These are phyloP conservation scores for Kuraishia ogatae DNA, from an alignment of 805 yeast species.

Conservation along the genomic window DNA sequence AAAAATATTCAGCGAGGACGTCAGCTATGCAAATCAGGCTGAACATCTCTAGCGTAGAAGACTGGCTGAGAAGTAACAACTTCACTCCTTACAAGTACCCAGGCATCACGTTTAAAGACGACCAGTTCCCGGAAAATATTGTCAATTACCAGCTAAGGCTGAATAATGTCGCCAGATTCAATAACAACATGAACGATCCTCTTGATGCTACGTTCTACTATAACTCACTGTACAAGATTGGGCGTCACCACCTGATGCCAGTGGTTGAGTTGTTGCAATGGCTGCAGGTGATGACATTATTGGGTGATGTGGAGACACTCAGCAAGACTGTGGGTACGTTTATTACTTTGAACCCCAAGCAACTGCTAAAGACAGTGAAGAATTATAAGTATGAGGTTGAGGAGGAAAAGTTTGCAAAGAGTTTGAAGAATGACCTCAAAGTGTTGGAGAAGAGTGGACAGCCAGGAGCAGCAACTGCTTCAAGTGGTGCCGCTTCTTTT, in stretches of 20 bases:
- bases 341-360: conserved; percentile 55
- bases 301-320: conserved; percentile 57
- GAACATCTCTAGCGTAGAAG: conserved; percentile 80
- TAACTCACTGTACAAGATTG: conserved; percentile 53
- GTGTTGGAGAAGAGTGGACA: conserved; percentile 15
- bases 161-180: conserved; percentile 21
- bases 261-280: conserved; percentile 78
- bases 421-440: conserved; percentile 34
- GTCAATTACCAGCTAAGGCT: conserved; percentile 13
- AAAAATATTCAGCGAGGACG: conserved; percentile 68
- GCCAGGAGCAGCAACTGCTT: neutral
- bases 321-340: conserved; percentile 44
- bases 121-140: conserved; percentile 24
- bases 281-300: conserved; percentile 76
- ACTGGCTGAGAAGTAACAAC: conserved; percentile 79
- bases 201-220: conserved; percentile 51
- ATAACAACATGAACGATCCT: conserved; percentile 27
- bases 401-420: conserved; percentile 58
- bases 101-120: conserved; percentile 14
- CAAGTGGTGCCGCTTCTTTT: neutral
- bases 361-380: conserved; percentile 60
- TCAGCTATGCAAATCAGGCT: conserved; percentile 86
- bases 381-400: conserved; percentile 79
- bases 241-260: conserved; percentile 62
- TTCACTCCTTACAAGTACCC: conserved; percentile 31